phyloP scores from a whole-genome alignment of 176 grass and related monocot species.

The Thinopyrum elongatum region DNA sequence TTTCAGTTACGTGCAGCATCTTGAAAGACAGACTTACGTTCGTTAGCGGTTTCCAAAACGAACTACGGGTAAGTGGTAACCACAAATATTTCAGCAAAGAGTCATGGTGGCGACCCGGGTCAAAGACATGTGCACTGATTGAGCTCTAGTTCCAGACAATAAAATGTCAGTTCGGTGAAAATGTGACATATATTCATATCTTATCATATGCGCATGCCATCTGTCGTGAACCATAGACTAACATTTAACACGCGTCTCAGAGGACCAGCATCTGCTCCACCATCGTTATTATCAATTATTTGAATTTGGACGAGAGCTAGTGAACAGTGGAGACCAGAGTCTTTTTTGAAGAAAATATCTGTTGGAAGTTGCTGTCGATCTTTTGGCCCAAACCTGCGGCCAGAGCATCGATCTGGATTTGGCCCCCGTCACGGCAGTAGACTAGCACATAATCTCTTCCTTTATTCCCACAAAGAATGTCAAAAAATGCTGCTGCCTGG shows the following conservation, averaged over 20 bases:
- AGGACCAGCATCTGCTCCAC: not conserved
- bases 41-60: not conserved
- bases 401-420: not conserved
- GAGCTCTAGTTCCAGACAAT: not conserved
- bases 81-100: not conserved
- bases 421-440: not conserved
- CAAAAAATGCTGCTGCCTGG: not conserved
- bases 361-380: too few relatives aligned
- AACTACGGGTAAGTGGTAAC: not conserved
- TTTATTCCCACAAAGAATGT: not conserved
- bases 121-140: not conserved
- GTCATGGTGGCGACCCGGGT: not conserved
- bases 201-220: not conserved
- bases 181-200: not conserved
- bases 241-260: constrained; percentile 5
- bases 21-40: not conserved
- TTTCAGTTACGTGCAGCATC: constrained; percentile 14
- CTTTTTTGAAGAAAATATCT: too few relatives aligned
- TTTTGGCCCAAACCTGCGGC: not conserved
- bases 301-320: not conserved
- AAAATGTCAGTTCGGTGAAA: not conserved
- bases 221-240: not conserved
- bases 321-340: not conserved
- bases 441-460: not conserved
- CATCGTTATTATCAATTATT: not conserved